Base-by-base conservation (phyloP, 306 rosid species). In the Malus sylvestris region DNA sequence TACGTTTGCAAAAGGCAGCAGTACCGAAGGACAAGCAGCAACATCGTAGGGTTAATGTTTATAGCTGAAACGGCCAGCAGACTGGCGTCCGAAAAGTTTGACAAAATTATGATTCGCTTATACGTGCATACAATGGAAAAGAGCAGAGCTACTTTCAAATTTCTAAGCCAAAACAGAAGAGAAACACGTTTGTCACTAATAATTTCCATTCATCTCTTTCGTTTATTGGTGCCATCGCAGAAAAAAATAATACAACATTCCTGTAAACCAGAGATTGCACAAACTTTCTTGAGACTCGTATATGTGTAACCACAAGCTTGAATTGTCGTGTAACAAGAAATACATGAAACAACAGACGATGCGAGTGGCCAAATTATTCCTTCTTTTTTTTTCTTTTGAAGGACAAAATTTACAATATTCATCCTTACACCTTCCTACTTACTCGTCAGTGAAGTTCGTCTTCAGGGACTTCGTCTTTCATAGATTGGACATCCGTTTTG, bases 341-440 rank as follows among this genome's bases (percentile, higher is more conserved):
- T 76, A 78, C 46, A 49, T 53, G 69, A 68, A 83, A 79, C 84
- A 77, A 59, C 76, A 63, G 68, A 71, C 64, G 79, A 75, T 42
- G 27, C 81, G n/a, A 29, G 40, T 42, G 67, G 38, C 51, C 35
- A 8, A 66, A 73, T 46, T 52, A 73, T 76, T 44, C 71, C 25
- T 25, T 3, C 5, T 51, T 49, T 49, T 49, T 15, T 15, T 42
- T 42, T 3, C 55, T 27, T 19, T 20, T 10, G 2, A 8, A 60
- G 72, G 72, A 59, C 51, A 67, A 63, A 72, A 79, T 65, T 72
- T 79, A 83, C 80, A 80, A 77, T 74, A 72, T 75, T 78, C 80
- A 84, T 75, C 70, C 72, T 75, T 75, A 78, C 78, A 67, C 76
- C 69, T 85, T 79, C 72, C 81, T 85, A 88, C 75, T 44, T 81